Evolutionary conservation across 2,329 filamentous ascomycete species (phyloP).

Genomic region (Diaporthe ampelina): DNA sequence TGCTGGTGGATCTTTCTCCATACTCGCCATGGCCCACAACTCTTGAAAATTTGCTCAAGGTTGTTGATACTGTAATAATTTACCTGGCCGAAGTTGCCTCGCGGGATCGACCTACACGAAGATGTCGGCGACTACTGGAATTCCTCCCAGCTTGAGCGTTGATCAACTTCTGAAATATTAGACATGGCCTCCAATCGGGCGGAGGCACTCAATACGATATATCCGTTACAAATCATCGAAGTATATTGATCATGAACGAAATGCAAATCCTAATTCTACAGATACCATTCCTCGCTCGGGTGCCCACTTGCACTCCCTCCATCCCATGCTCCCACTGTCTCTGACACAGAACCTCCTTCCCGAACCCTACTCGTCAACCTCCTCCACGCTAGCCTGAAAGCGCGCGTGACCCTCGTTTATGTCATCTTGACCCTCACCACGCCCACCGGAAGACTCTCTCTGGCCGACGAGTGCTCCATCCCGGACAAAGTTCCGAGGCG

Average conservation of each 20-base stretch:
- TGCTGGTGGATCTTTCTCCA: conserved; percentile 85
- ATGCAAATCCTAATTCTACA: neutral
- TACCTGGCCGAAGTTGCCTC: neutral
- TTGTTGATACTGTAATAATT: too few species aligned
- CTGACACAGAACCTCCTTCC: neutral
- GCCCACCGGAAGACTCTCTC: too few species aligned
- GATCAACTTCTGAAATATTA: neutral
- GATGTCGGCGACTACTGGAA: neutral
- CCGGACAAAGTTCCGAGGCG: neutral
- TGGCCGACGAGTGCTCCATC: neutral
- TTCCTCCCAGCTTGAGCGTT: neutral
- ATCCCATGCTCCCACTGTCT: neutral
- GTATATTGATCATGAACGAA: neutral
- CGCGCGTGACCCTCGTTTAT: neutral
- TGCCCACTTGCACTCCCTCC: neutral
- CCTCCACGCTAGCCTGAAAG: conserved; percentile 13
- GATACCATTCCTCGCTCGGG: neutral
- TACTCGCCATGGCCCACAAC: conserved; percentile 58
- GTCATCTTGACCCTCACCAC: neutral
- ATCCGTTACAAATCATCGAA: neutral
- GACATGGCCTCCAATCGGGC: too few species aligned
- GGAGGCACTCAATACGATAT: neutral
- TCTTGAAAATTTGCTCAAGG: too few species aligned
- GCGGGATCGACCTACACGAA: neutral
- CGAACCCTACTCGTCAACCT: neutral